Evolutionary conservation across 2,329 filamentous ascomycete genomes (phyloP), one percentile per base, ranked within the genome.

Genomic region (Neofusicoccum laricinum): DNA sequence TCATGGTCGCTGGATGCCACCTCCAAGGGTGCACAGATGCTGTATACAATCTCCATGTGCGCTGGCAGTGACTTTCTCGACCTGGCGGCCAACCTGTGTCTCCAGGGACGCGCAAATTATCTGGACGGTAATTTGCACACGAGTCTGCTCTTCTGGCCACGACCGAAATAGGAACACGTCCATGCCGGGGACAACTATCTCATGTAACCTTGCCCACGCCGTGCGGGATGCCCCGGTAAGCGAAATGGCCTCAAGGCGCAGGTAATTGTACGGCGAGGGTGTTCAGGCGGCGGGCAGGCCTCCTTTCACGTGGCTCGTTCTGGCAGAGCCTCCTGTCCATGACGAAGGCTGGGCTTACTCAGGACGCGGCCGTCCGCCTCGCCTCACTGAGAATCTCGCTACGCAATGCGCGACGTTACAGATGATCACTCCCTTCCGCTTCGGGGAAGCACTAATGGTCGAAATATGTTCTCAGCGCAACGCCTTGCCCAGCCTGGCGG

Each of bases 301-400:
- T 59, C 55, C 55, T 59, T 59, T 59, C 55, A 59, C 40, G 55
- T 59, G 40, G 55, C 40, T 59, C 25, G n/a, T 46, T 36, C 25
- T 46, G 55, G 55, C 41, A 59, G 55, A 59, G 40, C 40, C 55
- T 59, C 55, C 55, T 46, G 41, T 7, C 55, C 12, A 34, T 45
- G 55, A 34, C 55, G 55, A 59, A 34, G 55, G 55, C 55, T 59
- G 55, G 38, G 41, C 55, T 15, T 45, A n/a, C 36, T 41, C 51
- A 41, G 12, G 51, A 40, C 36, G 38, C 55, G 8, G 41, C 55
- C 55, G 55, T 46, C 41, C 55, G 55, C 40, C 55, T 46, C 55
- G 55, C 55, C 55, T 59, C 55, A 59, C 55, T 46, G 55, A 59
- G 55, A 45, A 59, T 59, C 55, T 59, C 55, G 55, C 55, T 59